Base-by-base conservation (phyloP, 495 filamentous ascomycete genomes). In the Penicillium diatomitis region DNA sequence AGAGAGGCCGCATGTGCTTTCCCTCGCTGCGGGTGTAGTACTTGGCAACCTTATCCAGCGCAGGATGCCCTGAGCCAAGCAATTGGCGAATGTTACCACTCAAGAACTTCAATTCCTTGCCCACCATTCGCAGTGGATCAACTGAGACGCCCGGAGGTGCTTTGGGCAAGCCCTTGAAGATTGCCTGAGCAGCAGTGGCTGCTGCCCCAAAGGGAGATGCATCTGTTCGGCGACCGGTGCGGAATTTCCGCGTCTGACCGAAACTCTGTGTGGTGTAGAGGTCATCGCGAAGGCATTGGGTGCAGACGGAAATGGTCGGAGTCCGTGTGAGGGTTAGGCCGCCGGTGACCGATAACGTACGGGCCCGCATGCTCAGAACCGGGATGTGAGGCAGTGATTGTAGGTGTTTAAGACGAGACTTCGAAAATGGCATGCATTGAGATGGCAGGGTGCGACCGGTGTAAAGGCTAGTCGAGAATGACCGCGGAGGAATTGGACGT, bases 1-100 rank as follows among this genome's bases (percentile, higher is more conserved):
- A 81, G 62, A 96, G 78, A 3, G 92, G 92, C 52, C 92, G 86
- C 54, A 97, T 85, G 65, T 96, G 94, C 67, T 98, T 98, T 45
- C 92, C 92, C 67, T 96, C 90, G 44, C 85, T 85, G 56, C 87
- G 83, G n/a, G 92, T 95, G 62, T 98, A 98, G 74, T 98, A 97
- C 64, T 97, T 98, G 31, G 94, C 88, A 10, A 94, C 89, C 44
- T 85, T 91, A 60, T 98, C 94, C 37, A 98, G 75, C 12, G 88
- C 86, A 4, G 91, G 94, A 64, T 96, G 90, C 2, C 90, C 90
- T 0, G 90, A 95, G 4, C 90, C 90, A 20, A 96, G 72, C 30
- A 96, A 74, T 61, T 90, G 83, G 42, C 86, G 75, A 61, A 95
- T 92, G 61, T 95, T 94, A 44, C 86, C 87, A 11, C 81, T 94